Conservation (phyloP, 2,329 filamentous ascomycete species). For the Talaromyces piceae region DNA sequence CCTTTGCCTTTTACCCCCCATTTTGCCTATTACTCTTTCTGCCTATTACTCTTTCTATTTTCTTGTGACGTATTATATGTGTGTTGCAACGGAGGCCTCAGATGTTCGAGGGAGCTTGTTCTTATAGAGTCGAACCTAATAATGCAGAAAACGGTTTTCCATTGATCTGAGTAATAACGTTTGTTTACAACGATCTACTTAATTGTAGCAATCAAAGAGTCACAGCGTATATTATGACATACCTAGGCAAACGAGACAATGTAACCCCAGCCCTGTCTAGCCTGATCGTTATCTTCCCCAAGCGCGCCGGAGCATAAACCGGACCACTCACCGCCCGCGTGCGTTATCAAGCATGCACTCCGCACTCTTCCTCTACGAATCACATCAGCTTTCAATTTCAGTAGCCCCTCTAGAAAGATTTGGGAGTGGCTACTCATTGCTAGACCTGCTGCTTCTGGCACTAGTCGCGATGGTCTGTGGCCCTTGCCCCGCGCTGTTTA, state of each 20-base stretch:
- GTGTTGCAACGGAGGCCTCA: not conserved
- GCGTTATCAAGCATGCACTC: not conserved
- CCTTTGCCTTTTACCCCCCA: not conserved
- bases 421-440: not conserved
- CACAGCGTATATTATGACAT: no score
- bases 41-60: slow-evolving; percentile 5
- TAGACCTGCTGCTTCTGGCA: not conserved
- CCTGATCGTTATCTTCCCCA: not conserved
- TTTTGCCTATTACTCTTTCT: not conserved
- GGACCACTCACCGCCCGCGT: not conserved
- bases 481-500: not conserved
- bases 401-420: no score
- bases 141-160: not conserved
- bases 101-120: slow-evolving; percentile 5
- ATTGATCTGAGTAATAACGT: no score
- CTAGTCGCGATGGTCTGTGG: not conserved
- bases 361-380: not conserved
- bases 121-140: slow-evolving; percentile 1
- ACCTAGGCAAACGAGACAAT: not conserved
- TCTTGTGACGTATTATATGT: slow-evolving; percentile 3
- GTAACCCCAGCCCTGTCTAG: not conserved
- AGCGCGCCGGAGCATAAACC: no score
- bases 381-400: not conserved
- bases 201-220: no score
- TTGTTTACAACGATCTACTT: no score